phyloP scores from a whole-genome alignment of 2,329 filamentous ascomycete genomes.

The Ophiosphaerella narmari region DNA sequence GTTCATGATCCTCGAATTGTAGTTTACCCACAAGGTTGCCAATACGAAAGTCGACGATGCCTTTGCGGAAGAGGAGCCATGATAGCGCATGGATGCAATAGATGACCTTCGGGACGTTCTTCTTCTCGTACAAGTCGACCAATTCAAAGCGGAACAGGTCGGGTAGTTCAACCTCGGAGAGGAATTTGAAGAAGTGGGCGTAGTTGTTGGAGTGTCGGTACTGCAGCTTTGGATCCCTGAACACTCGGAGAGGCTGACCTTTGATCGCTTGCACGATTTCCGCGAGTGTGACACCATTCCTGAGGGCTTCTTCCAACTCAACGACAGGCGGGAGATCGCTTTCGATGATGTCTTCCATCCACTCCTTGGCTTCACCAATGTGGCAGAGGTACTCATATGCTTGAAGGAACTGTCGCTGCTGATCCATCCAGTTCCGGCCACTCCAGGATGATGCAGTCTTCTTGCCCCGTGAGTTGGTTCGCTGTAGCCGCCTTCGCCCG shows the following conservation, averaged over 20 bases:
- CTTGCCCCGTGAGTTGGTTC: slow-evolving; percentile 60
- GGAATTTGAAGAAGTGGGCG: slow-evolving; percentile 90
- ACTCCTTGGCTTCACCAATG: slow-evolving; percentile 98
- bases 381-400: slow-evolving; percentile 99
- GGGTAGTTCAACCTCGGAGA: slow-evolving; percentile 88
- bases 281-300: slow-evolving; percentile 91
- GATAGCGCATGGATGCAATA: slow-evolving; percentile 97
- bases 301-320: slow-evolving; percentile 86
- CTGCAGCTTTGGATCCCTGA: slow-evolving; percentile 81
- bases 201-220: slow-evolving; percentile 98
- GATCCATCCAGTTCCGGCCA: slow-evolving; percentile 96
- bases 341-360: slow-evolving; percentile 93
- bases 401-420: slow-evolving; percentile 92
- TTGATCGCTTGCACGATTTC: slow-evolving; percentile 91
- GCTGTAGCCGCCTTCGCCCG: slow-evolving; percentile 81
- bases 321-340: slow-evolving; percentile 88
- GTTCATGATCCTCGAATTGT: slow-evolving; percentile 95
- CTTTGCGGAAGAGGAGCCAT: slow-evolving; percentile 95
- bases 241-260: slow-evolving; percentile 77
- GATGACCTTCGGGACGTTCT: slow-evolving; percentile 98
- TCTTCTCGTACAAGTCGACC: slow-evolving; percentile 98
- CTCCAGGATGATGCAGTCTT: slow-evolving; percentile 68
- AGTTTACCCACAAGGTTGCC: slow-evolving; percentile 95
- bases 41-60: slow-evolving; percentile 93
- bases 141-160: slow-evolving; percentile 97